Evolutionary conservation across 441 rosid genomes (phyloP).

Genomic region (Macaranga tanarius): DNA sequence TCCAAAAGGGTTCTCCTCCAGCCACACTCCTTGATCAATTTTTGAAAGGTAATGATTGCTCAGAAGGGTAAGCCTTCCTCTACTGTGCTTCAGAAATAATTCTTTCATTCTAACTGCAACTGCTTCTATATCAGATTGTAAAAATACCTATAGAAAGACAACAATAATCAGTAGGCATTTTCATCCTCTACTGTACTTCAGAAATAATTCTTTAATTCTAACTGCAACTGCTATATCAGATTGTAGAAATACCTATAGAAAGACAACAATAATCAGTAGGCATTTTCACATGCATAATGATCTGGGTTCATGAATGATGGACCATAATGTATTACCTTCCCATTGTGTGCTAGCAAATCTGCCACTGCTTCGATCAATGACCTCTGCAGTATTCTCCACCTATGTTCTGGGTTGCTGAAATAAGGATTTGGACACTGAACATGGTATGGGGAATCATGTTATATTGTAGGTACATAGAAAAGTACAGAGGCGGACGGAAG

Average conservation of each 20-base stretch:
- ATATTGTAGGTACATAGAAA: neutral
- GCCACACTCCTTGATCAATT: conserved; percentile 39
- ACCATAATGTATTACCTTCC: conserved; percentile 47
- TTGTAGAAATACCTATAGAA: conserved; percentile 59
- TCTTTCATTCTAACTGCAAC: conserved; percentile 64
- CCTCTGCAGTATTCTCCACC: conserved; percentile 75
- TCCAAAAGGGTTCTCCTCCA: conserved; percentile 70
- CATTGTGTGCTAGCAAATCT: conserved; percentile 52
- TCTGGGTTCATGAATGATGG: neutral
- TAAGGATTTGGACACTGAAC: conserved; percentile 80
- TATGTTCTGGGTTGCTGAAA: conserved; percentile 57
- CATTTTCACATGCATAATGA: neutral
- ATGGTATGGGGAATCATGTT: conserved; percentile 15
- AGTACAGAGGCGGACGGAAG: neutral
- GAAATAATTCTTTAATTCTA: conserved; percentile 57
- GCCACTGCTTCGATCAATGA: conserved; percentile 64
- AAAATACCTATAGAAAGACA: conserved; percentile 47
- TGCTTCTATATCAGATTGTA: conserved; percentile 65
- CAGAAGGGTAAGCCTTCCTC: conserved; percentile 40
- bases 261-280: conserved; percentile 15
- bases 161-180: conserved; percentile 15
- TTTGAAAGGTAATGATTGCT: conserved; percentile 20
- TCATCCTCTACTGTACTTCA: conserved; percentile 50
- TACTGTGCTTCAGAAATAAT: conserved; percentile 49
- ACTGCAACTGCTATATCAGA: conserved; percentile 63